Conservation (phyloP, 495 filamentous ascomycete species). For the Monascus purpureus region DNA sequence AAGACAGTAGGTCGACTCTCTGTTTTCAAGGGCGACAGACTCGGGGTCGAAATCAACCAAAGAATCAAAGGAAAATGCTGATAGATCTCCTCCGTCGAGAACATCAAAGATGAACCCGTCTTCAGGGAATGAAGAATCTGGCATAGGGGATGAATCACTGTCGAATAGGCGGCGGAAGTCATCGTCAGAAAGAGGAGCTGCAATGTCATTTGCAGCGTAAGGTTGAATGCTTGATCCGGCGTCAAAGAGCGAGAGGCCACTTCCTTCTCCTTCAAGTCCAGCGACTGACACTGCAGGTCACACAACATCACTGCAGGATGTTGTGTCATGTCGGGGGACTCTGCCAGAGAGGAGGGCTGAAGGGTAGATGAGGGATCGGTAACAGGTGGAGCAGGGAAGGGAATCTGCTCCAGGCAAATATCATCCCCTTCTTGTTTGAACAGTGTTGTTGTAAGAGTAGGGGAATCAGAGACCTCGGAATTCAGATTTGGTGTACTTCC, state of each 20-base stretch:
- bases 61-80: slow-evolving; percentile 69
- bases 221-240: slow-evolving; percentile 33
- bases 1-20: slow-evolving; percentile 37
- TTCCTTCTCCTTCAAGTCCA: slow-evolving; percentile 44
- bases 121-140: slow-evolving; percentile 66
- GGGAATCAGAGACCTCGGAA: slow-evolving; percentile 26
- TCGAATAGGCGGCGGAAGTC: slow-evolving; percentile 56
- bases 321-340: slow-evolving; percentile 91
- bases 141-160: slow-evolving; percentile 52
- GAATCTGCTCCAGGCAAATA: slow-evolving; percentile 33
- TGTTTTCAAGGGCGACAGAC: background rate
- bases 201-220: slow-evolving; percentile 27
- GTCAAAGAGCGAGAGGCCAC: slow-evolving; percentile 5
- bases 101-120: slow-evolving; percentile 58
- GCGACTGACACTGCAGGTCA: slow-evolving; percentile 99
- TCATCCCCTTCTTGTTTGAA: slow-evolving; percentile 46
- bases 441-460: slow-evolving; percentile 30
- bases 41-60: slow-evolving; percentile 66
- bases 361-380: slow-evolving; percentile 38
- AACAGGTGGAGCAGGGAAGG: slow-evolving; percentile 36
- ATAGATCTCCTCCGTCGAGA: slow-evolving; percentile 37
- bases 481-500: no score
- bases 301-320: slow-evolving; percentile 99
- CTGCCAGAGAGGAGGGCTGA: slow-evolving; percentile 40
- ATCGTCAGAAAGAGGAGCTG: slow-evolving; percentile 49